phyloP scores from a whole-genome alignment of 1,284 basidiomycete genomes.

The Austropuccinia psidii region DNA sequence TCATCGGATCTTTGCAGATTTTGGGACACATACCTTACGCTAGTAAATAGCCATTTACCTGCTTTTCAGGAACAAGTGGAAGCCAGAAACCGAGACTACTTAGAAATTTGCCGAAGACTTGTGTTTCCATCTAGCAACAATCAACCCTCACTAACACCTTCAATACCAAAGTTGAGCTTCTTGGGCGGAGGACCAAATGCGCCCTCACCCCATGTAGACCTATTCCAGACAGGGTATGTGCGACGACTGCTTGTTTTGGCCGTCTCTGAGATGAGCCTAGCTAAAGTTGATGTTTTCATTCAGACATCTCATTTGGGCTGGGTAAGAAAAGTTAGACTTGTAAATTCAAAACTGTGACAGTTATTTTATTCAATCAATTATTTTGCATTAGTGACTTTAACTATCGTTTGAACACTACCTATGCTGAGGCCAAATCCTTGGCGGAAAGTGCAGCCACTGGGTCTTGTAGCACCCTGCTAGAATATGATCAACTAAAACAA shows the following conservation, averaged over 20 bases:
- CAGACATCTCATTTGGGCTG: slow-evolving; percentile 22
- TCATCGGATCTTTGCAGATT: not conserved
- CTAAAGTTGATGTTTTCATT: not conserved
- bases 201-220: slow-evolving; percentile 2
- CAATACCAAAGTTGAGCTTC: not conserved
- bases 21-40: slow-evolving; percentile 28
- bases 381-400: slow-evolving; percentile 36
- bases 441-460: not conserved
- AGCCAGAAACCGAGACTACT: slow-evolving; percentile 23
- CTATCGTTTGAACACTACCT: slow-evolving; percentile 15
- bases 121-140: not conserved
- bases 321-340: not conserved
- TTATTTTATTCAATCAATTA: too few species aligned
- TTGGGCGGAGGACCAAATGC: not conserved
- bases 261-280: not conserved
- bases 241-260: not conserved
- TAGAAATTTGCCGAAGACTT: slow-evolving; percentile 27
- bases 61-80: slow-evolving; percentile 28
- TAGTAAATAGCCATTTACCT: slow-evolving; percentile 23
- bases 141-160: not conserved
- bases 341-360: too few species aligned
- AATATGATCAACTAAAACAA: slow-evolving; percentile 16
- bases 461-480: not conserved
- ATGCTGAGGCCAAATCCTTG: slow-evolving; percentile 19
- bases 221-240: slow-evolving; percentile 29